Evolutionary conservation across 2,329 filamentous ascomycete genomes (phyloP).

Genomic region (Triangularia setosa): DNA sequence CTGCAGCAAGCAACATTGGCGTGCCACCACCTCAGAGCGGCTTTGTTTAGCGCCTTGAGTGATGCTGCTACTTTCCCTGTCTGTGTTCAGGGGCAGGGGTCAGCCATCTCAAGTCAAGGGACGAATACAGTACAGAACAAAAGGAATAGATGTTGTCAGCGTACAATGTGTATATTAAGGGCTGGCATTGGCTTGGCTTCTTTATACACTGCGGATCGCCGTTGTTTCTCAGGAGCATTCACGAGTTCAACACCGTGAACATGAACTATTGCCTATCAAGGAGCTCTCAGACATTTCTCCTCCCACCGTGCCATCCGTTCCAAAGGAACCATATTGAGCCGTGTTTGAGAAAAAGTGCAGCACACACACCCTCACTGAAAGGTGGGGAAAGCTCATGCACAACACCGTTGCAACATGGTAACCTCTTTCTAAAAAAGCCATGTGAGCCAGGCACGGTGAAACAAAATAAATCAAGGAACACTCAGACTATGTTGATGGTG

Average conservation of each 20-base stretch:
- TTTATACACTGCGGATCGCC: no score
- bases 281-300: neutral
- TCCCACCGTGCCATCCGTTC: neutral
- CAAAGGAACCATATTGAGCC: neutral
- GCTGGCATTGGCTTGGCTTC: no score
- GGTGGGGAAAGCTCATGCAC: constrained; percentile 1
- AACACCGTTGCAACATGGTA: neutral
- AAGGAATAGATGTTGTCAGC: no score
- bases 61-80: no score
- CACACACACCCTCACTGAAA: neutral
- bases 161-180: no score
- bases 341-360: neutral
- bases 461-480: neutral
- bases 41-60: no score
- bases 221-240: neutral
- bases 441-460: neutral
- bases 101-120: no score
- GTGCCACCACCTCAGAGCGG: no score
- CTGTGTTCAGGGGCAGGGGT: no score
- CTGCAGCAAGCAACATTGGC: no score
- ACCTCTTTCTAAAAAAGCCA: neutral
- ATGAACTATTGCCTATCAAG: neutral
- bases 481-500: neutral
- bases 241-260: neutral
- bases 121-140: no score